These are phyloP conservation scores for Capsicum baccatum DNA, from an alignment of 257 asterid genomes.

Conservation along the genomic window DNA sequence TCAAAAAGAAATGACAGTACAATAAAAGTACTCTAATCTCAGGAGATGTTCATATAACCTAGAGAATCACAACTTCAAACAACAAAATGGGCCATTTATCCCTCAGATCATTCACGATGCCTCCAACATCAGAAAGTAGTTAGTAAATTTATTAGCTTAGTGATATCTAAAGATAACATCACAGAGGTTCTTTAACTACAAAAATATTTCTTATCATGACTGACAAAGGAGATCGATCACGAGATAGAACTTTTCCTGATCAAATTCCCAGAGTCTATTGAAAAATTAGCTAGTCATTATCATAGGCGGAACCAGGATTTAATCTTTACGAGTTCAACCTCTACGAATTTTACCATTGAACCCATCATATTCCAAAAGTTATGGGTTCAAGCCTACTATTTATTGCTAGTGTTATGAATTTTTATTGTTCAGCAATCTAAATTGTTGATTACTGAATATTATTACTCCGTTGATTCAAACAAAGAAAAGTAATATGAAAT, in stretches of 20 bases:
- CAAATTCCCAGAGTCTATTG: neutral
- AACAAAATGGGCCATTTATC: neutral
- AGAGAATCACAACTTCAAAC: neutral
- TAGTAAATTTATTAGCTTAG: neutral
- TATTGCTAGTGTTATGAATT: too few relatives aligned
- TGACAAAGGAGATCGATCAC: neutral
- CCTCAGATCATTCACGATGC: neutral
- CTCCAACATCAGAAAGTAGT: neutral
- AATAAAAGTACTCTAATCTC: neutral
- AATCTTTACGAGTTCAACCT: too few relatives aligned
- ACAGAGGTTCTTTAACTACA: neutral
- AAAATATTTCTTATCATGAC: neutral
- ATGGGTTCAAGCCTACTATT: too few relatives aligned
- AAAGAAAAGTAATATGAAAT: too few relatives aligned
- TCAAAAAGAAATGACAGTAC: neutral
- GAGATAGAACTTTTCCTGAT: neutral
- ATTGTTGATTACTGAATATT: too few relatives aligned
- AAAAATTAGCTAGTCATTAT: neutral
- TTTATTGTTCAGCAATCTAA: too few relatives aligned
- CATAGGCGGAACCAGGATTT: too few relatives aligned
- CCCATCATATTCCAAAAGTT: too few relatives aligned
- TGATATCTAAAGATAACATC: neutral
- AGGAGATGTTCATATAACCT: neutral
- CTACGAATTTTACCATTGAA: too few relatives aligned
- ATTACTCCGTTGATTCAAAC: neutral